phyloP scores from a whole-genome alignment of 2,329 filamentous ascomycete species.

The Fusarium xyrophilum region DNA sequence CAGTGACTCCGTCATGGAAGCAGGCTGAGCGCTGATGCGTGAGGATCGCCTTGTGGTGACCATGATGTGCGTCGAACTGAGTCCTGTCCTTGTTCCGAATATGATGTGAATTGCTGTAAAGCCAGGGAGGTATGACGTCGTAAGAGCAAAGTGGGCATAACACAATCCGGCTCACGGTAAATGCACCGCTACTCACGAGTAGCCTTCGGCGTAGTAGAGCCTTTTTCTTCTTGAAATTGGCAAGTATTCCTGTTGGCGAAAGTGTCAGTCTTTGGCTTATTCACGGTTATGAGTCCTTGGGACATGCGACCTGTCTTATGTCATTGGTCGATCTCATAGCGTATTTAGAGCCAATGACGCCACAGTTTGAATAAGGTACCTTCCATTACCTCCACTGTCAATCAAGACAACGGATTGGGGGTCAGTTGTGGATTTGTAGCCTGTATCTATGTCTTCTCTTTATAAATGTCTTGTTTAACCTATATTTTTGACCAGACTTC shows the following conservation, averaged over 20 bases:
- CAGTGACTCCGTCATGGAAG: slow-evolving; percentile 24
- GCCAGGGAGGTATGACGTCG: slow-evolving; percentile 2
- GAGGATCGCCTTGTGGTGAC: slow-evolving; percentile 50
- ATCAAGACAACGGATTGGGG: not conserved
- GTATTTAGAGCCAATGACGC: slow-evolving; percentile 2
- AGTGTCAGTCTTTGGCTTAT: slow-evolving; percentile 4
- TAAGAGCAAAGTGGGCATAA: slow-evolving; percentile 21
- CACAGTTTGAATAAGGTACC: not conserved
- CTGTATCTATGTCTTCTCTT: not conserved
- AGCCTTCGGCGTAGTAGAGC: not conserved
- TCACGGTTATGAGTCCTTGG: slow-evolving; percentile 12
- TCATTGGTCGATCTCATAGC: slow-evolving; percentile 18
- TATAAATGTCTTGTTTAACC: not conserved
- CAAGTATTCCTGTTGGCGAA: not conserved
- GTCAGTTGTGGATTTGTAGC: not conserved
- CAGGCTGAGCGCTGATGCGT: slow-evolving; percentile 47
- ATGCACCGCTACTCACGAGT: not conserved
- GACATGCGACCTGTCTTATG: slow-evolving; percentile 9
- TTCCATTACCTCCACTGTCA: not conserved
- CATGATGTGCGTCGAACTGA: slow-evolving; percentile 33
- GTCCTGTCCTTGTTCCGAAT: slow-evolving; percentile 1
- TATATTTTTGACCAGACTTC: not conserved
- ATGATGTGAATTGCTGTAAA: slow-evolving; percentile 16
- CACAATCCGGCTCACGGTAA: not conserved
- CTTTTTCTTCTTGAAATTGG: not conserved